Evolutionary conservation across 2,329 filamentous ascomycete genomes (phyloP), one percentile per base, ranked within the genome.

Genomic region (Ambrosiella beaveri): DNA sequence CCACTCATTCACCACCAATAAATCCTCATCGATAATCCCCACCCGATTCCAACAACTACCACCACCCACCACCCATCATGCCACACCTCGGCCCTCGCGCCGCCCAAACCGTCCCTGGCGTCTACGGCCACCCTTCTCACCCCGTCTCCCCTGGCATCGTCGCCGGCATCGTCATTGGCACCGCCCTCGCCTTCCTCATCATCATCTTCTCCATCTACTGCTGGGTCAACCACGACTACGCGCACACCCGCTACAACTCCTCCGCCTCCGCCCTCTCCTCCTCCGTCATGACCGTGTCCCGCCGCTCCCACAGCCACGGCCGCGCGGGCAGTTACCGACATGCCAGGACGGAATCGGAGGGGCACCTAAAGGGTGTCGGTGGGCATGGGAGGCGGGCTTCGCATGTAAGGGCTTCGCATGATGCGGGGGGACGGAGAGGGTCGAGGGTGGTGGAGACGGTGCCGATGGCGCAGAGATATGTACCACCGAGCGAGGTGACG

Each of bases 101-200:
- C 47, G 47, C 47, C 47, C 47, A 51, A 51, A 54, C 63, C 52
- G 61, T 61, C n/a, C 60, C 59, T 27, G 61, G 61, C 54, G 61
- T 61, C 15, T 61, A 61, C 54, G 61, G 61, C 47, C 15, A 50
- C 49, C 52, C 58, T 4, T 53, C 54, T 8, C 15, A 51, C 36
- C 41, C 40, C 35, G 40, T 52, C 9, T 54, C 57, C 47, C 58
- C 58, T 12, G 59, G 59, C 17, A 37, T 60, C 9, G 59, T 60
- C 52, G 55, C 56, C 39, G 59, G 55, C 7, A 57, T 60, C 38
- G 59, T 60, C 37, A 44, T 60, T 11, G 56, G 56, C 35, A 52
- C 58, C 44, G 56, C 56, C 19, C 37, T 45, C 40, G 59, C 59
- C 52, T 60, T 60, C 38, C 15, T 60, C 37, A 27, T 58, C 15